phyloP scores from a whole-genome alignment of 202 grass and related monocot genomes.

The Setaria viridis region DNA sequence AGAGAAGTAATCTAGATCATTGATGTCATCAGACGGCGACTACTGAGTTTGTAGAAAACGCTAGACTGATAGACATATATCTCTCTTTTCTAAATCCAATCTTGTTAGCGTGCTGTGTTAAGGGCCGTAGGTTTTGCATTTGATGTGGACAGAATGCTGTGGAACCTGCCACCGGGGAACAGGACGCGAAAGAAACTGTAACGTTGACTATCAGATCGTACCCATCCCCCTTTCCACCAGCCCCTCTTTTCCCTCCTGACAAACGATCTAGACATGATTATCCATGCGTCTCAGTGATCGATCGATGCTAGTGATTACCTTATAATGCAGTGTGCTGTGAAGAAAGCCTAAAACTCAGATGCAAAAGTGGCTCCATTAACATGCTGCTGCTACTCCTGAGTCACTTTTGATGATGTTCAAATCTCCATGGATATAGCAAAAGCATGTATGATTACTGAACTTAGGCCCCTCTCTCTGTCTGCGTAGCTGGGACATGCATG shows the following conservation, averaged over 20 bases:
- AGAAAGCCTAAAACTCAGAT: constrained; percentile 4
- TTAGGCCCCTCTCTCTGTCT: neutral
- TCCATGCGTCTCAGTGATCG: neutral
- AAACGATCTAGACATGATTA: constrained; percentile 3
- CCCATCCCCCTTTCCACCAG: neutral
- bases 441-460: constrained; percentile 40
- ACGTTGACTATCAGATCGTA: constrained; percentile 40
- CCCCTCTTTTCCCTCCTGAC: neutral
- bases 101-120: neutral
- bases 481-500: constrained; percentile 18
- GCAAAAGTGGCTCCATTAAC: constrained; percentile 17
- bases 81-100: neutral
- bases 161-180: neutral
- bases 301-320: constrained; percentile 9
- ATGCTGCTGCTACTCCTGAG: neutral
- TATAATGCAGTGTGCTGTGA: neutral
- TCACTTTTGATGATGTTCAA: constrained; percentile 11
- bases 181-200: constrained; percentile 9
- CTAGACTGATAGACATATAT: neutral
- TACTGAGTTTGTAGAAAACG: neutral
- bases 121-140: neutral
- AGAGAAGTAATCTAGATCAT: neutral
- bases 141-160: neutral
- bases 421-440: constrained; percentile 39
- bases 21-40: neutral